Conservation (phyloP, 2,329 filamentous ascomycete genomes). For the Cryphonectria nitschkei region DNA sequence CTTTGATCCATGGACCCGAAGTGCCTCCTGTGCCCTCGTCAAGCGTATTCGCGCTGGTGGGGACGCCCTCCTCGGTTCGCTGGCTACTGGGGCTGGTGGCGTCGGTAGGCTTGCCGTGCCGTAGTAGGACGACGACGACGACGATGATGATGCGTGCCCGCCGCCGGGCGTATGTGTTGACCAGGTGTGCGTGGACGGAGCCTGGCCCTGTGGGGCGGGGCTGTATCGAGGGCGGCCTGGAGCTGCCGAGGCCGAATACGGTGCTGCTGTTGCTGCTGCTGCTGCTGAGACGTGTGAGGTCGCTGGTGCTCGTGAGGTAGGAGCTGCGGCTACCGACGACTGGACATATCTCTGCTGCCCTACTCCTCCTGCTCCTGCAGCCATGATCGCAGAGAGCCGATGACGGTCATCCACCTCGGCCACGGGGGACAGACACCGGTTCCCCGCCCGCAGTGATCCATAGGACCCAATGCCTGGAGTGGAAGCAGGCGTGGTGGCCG, state of each 20-base stretch:
- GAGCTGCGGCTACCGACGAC: neutral
- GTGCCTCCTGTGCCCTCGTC: conserved; percentile 22
- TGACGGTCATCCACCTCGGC: conserved; percentile 10
- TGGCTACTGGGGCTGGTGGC: conserved; percentile 8
- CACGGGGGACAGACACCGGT: conserved; percentile 8
- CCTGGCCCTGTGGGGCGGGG: neutral
- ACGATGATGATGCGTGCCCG: neutral
- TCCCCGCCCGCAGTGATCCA: neutral
- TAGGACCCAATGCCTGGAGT: conserved; percentile 5
- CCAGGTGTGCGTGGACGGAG: conserved; percentile 5
- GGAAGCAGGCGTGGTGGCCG: conserved; percentile 13
- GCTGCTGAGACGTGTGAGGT: neutral
- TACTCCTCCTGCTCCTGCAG: neutral
- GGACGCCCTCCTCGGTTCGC: conserved; percentile 9
- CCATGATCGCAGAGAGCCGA: conserved; percentile 1
- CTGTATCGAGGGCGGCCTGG: conserved; percentile 9
- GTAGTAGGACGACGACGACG: neutral
- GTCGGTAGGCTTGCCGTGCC: conserved; percentile 13
- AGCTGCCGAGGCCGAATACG: neutral
- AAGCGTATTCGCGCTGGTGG: conserved; percentile 23
- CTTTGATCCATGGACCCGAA: conserved; percentile 15
- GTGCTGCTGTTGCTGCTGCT: neutral
- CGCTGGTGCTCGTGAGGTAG: neutral
- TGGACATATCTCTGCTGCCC: neutral
- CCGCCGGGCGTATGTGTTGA: neutral